Conservation (phyloP, 768 basidiomycete species). For the Sarcodon aspratus region DNA sequence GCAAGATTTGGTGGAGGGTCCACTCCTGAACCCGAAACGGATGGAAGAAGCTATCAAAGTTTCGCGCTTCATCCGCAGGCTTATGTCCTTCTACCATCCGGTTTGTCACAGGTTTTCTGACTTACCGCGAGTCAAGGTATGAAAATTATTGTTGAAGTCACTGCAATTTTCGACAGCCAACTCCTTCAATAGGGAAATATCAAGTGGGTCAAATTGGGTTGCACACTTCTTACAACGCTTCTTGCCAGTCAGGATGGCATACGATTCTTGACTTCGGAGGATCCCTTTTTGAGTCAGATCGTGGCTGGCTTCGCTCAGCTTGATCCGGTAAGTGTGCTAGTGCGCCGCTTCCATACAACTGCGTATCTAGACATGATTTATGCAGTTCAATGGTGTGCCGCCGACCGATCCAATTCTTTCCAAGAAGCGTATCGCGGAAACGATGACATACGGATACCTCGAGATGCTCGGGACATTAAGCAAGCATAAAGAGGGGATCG, state of each 20-base stretch:
- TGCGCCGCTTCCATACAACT: neutral
- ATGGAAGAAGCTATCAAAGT: slow-evolving; percentile 93
- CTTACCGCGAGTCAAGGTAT: slow-evolving; percentile 56
- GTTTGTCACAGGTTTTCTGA: slow-evolving; percentile 82
- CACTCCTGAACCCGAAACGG: slow-evolving; percentile 80
- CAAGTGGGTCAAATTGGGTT: slow-evolving; percentile 84
- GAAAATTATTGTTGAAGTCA: neutral
- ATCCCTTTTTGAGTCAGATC: slow-evolving; percentile 76
- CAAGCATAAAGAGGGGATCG: slow-evolving; percentile 79
- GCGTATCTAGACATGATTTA: neutral
- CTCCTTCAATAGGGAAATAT: slow-evolving; percentile 42
- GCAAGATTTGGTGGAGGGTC: slow-evolving; percentile 85
- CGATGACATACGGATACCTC: slow-evolving; percentile 85
- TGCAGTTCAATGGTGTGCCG: slow-evolving; percentile 59
- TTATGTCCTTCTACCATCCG: slow-evolving; percentile 93
- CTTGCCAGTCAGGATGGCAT: slow-evolving; percentile 77
- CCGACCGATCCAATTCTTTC: slow-evolving; percentile 80
- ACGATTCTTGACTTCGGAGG: slow-evolving; percentile 70
- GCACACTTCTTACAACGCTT: slow-evolving; percentile 71
- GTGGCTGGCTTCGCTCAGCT: slow-evolving; percentile 83
- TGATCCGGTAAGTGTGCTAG: slow-evolving; percentile 57
- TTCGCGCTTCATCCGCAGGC: slow-evolving; percentile 75
- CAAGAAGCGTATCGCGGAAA: slow-evolving; percentile 67
- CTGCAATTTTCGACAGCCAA: neutral
- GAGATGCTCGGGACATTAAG: slow-evolving; percentile 92